A percentile compares a stretch with the other conserved stretches of the same genome.
Conservation (phyloP, 768 basidiomycete genomes). For the Candolleomyces eurysporus region DNA sequence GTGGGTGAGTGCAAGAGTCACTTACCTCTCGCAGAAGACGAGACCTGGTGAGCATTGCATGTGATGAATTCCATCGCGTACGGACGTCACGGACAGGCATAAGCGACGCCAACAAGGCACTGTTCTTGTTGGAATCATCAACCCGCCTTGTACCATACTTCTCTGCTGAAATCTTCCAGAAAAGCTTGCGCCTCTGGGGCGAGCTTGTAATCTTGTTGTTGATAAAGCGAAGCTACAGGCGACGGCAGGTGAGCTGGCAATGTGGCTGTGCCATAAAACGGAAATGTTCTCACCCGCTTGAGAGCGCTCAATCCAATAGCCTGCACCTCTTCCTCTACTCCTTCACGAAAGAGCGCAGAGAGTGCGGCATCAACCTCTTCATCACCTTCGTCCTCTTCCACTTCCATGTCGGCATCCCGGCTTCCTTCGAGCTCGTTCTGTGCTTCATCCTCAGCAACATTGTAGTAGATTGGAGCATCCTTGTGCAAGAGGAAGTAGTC, state of each 20-base stretch:
- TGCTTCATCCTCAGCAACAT: background rate
- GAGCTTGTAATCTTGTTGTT: slow-evolving; percentile 29
- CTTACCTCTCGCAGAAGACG: slow-evolving; percentile 21
- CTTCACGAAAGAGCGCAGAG: background rate
- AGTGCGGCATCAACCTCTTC: slow-evolving; percentile 17
- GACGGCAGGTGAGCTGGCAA: too few species aligned
- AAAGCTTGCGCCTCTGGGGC: slow-evolving; percentile 24
- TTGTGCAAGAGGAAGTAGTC: background rate
- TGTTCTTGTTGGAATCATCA: slow-evolving; percentile 1
- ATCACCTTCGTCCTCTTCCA: slow-evolving; percentile 13
- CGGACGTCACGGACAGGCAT: slow-evolving; percentile 30
- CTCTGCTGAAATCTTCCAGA: slow-evolving; percentile 15
- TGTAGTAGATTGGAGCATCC: background rate
- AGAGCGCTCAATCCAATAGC: slow-evolving; percentile 14
- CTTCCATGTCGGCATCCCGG: slow-evolving; percentile 9
- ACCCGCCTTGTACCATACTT: slow-evolving; percentile 8
- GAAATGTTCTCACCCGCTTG: slow-evolving; percentile 9
- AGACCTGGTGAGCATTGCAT: slow-evolving; percentile 30
- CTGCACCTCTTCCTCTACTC: slow-evolving; percentile 16
- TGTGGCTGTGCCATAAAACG: too few species aligned
- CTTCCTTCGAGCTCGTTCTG: background rate
- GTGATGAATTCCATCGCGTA: slow-evolving; percentile 10
- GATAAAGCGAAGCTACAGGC: slow-evolving; percentile 26
- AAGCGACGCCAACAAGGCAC: slow-evolving; percentile 10
- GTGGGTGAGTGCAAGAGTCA: too few species aligned